Evolutionary conservation across 257 asterid species (phyloP).

Genomic region (Pogostemon cablin): DNA sequence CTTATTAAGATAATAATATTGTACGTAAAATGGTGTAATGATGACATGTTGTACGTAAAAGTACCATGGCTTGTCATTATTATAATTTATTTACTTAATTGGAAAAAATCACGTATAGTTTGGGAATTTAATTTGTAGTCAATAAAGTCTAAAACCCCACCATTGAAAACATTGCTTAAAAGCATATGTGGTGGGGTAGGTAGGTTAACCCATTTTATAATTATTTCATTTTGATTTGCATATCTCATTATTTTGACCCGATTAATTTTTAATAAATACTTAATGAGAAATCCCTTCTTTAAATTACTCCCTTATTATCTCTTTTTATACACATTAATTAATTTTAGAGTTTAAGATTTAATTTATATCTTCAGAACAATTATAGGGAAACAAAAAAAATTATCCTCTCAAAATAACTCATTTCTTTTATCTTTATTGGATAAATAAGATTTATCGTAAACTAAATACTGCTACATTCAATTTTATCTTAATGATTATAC

Average conservation of each 20-base stretch:
- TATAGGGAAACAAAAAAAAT: too few relatives aligned
- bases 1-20: neutral
- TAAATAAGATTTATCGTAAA: too few relatives aligned
- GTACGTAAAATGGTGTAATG: conserved; percentile 22
- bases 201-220: conserved; percentile 4
- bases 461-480: too few relatives aligned
- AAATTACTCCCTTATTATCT: too few relatives aligned
- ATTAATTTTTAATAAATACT: neutral
- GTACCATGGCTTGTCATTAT: conserved; percentile 28
- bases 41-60: conserved; percentile 34
- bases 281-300: too few relatives aligned
- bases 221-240: conserved; percentile 12
- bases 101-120: neutral
- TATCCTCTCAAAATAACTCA: too few relatives aligned
- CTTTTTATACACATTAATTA: too few relatives aligned
- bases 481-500: too few relatives aligned
- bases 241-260: conserved; percentile 31
- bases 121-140: neutral
- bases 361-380: too few relatives aligned
- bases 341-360: neutral
- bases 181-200: conserved; percentile 25
- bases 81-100: neutral
- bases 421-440: too few relatives aligned
- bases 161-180: conserved; percentile 13
- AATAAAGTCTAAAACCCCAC: conserved; percentile 24